Base-by-base conservation (phyloP, 2,329 filamentous ascomycete species). In the Hypoxylon sp. region DNA sequence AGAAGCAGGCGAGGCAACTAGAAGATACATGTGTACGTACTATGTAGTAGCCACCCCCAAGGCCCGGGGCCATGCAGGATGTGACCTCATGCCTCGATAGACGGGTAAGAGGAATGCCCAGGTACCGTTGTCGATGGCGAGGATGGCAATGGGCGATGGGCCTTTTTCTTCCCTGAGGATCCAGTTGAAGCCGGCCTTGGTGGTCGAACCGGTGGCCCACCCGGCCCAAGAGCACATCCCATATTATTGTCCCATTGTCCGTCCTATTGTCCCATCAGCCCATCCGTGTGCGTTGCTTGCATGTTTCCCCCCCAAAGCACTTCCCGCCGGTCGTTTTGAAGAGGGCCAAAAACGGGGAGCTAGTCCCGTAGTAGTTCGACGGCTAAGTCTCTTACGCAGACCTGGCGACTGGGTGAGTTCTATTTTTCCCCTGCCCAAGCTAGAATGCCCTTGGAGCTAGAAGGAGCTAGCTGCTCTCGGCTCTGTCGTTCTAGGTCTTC, bases 401-500 rank as follows among this genome's bases (percentile, higher is more conserved):
- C n/a, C n/a, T n/a, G n/a, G n/a, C n/a, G n/a, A 11, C 11, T 4
- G 11, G 26, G 61, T 64, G 55, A 59, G 61, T 50, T 60, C 43
- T 55, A 54, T 59, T 60, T 55, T 63, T 57, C 42, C 45, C 31
- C 46, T 4, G 15, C 53, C 51, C 29, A 48, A 54, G 49, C 50
- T 38, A 58, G 47, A n/a, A n/a, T n/a, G 21, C 17, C 55, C n/a
- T n/a, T n/a, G n/a, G n/a, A n/a, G n/a, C n/a, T n/a, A n/a, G n/a
- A n/a, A n/a, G n/a, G n/a, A n/a, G 50, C 56, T 60, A 60, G 57
- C 55, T 64, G 55, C 58, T 64, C 59, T 60, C 43, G 62, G 59
- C 33, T 53, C 47, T 52, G 31, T 31, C 10, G 27, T 64, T 62
- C 59, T 58, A 54, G 62, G 59, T 48, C 59, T 50, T 54, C 61